phyloP scores from a whole-genome alignment of 371 early-diverging fungal genomes.

The Rhizopus stolonifer region DNA sequence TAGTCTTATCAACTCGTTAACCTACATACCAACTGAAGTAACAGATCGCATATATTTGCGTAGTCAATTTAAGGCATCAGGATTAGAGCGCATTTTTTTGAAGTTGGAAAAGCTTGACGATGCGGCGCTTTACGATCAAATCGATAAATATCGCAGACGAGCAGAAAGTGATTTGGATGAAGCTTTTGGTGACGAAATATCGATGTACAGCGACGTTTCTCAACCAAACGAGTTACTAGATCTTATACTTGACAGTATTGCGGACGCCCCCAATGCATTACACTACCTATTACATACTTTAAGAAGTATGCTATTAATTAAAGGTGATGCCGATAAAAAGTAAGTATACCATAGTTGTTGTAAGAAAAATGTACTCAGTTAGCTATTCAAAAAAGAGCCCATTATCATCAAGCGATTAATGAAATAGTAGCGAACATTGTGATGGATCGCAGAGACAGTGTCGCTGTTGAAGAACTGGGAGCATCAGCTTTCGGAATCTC shows the following conservation, averaged over 20 bases:
- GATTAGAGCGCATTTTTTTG: constrained; percentile 49
- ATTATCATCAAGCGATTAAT: constrained; percentile 80
- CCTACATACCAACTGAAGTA: constrained; percentile 71
- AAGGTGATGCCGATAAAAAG: constrained; percentile 57
- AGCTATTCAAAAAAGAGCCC: constrained; percentile 35
- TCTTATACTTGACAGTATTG: constrained; percentile 53
- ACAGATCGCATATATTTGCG: constrained; percentile 69
- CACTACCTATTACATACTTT: constrained; percentile 67
- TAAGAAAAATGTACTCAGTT: constrained; percentile 17
- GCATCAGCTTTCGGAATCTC: constrained; percentile 31
- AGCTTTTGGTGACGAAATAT: constrained; percentile 36
- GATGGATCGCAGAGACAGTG: constrained; percentile 64
- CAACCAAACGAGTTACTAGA: constrained; percentile 73
- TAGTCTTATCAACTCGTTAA: constrained; percentile 73
- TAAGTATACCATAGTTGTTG: constrained; percentile 34
- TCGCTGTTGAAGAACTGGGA: constrained; percentile 51
- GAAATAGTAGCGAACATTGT: constrained; percentile 79
- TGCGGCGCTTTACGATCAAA: constrained; percentile 64
- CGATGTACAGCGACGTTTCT: constrained; percentile 39
- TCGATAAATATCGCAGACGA: constrained; percentile 68
- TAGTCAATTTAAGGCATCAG: constrained; percentile 67
- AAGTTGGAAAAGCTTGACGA: constrained; percentile 66
- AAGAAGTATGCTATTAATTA: constrained; percentile 70
- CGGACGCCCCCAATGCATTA: constrained; percentile 58
- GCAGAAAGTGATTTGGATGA: constrained; percentile 63